Conservation (phyloP, 352 stramenopile genomes). For the Globisporangium iwayamae region DNA sequence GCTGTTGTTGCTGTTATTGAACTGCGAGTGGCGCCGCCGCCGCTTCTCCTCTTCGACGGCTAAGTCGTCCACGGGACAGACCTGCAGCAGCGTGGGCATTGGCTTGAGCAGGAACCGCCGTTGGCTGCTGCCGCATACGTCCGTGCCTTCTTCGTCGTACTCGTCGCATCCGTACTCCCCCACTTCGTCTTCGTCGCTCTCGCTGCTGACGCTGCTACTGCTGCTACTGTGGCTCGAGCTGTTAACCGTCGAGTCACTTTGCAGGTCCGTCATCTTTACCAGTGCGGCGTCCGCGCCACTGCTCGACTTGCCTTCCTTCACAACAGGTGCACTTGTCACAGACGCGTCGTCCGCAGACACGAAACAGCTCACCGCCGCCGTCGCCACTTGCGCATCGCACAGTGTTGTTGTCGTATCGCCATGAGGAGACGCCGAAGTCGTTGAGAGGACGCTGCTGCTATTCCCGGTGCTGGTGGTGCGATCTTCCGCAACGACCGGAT, state of each 20-base stretch:
- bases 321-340: neutral
- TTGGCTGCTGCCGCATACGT: neutral
- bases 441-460: neutral
- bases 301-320: neutral
- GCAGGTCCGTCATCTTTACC: conserved; percentile 1
- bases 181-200: neutral
- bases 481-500: conserved; percentile 9
- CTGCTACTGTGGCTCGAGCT: conserved; percentile 15
- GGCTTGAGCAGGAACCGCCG: conserved; percentile 57
- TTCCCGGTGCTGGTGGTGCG: conserved; percentile 2
- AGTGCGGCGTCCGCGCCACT: neutral
- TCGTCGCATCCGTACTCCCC: conserved; percentile 14
- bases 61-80: conserved; percentile 74
- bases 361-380: neutral
- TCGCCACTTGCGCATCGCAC: neutral
- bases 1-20: conserved; percentile 8
- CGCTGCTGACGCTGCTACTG: conserved; percentile 7
- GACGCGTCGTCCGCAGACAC: neutral
- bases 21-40: conserved; percentile 42
- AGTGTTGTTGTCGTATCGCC: neutral
- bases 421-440: neutral
- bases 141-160: conserved; percentile 14
- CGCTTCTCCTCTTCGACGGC: conserved; percentile 78
- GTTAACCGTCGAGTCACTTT: conserved; percentile 14
- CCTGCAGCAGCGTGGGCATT: conserved; percentile 61